Evolutionary conservation across 305 asterid species (phyloP).

Genomic region (Solanum hybrid): DNA sequence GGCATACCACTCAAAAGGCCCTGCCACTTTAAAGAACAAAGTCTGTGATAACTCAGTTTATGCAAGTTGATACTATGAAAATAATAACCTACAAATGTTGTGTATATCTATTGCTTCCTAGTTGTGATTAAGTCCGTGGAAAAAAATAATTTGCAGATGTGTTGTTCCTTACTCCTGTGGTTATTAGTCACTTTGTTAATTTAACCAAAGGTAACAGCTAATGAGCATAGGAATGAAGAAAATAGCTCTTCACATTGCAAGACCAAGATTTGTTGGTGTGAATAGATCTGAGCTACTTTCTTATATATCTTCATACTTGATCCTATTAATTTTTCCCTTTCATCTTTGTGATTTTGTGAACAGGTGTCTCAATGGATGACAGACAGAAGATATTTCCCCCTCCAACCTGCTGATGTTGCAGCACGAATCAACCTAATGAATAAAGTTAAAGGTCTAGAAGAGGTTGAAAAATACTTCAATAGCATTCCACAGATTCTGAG

Average conservation of each 20-base stretch:
- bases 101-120: not conserved
- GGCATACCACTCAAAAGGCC: not conserved
- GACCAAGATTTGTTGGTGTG: not conserved
- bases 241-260: not conserved
- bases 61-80: not conserved
- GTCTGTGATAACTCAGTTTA: not conserved
- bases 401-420: conserved; percentile 29
- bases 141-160: not conserved
- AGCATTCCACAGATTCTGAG: conserved; percentile 29
- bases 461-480: conserved; percentile 42
- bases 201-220: not conserved
- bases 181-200: not conserved
- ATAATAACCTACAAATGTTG: not conserved
- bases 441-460: conserved; percentile 42
- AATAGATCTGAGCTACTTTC: not conserved
- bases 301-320: not conserved
- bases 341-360: not conserved
- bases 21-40: not conserved
- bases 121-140: not conserved
- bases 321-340: not conserved
- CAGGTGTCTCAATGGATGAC: conserved; percentile 75
- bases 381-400: conserved; percentile 25
- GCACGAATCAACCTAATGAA: conserved; percentile 37
- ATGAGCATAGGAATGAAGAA: not conserved
- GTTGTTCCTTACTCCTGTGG: not conserved